Evolutionary conservation across 2,329 filamentous ascomycete genomes (phyloP).

Genomic region (Albophoma yamanashiensis): DNA sequence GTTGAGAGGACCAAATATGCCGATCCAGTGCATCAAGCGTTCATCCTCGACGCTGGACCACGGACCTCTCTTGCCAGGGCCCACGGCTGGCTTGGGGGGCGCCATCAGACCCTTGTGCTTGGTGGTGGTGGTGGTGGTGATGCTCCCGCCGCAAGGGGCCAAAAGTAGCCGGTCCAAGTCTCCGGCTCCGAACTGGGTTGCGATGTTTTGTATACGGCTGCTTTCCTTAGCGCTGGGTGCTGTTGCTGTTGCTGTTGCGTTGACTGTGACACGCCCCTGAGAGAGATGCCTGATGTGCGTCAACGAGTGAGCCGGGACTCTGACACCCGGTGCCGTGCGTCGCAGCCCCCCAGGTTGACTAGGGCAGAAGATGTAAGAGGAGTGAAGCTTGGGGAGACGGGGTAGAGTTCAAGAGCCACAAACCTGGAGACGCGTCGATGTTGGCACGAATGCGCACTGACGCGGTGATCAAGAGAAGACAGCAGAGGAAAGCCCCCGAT

Average conservation of each 20-base stretch:
- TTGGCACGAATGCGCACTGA: neutral
- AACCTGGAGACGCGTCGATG: neutral
- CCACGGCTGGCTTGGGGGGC: neutral
- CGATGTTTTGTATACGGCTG: neutral
- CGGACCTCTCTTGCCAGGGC: conserved; percentile 49
- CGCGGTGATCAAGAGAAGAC: too few relatives aligned
- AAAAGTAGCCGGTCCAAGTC: neutral
- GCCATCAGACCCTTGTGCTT: neutral
- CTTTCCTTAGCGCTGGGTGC: neutral
- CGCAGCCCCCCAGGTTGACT: neutral
- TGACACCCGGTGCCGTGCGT: neutral
- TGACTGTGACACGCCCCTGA: neutral
- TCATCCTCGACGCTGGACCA: conserved; percentile 74
- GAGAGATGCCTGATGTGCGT: neutral
- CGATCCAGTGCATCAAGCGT: conserved; percentile 59
- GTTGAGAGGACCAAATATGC: conserved; percentile 65
- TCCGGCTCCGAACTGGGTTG: neutral
- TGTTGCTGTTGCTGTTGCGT: neutral
- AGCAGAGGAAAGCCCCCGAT: neutral
- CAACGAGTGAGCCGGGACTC: too few relatives aligned
- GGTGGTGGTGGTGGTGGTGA: too few relatives aligned
- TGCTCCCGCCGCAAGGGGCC: neutral
- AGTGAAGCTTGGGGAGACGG: neutral
- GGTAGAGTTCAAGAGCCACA: neutral
- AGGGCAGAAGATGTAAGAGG: neutral